These are phyloP conservation scores for Fusarium circinatum DNA, from an alignment of 2,329 filamentous ascomycete species.

Conservation along the genomic window DNA sequence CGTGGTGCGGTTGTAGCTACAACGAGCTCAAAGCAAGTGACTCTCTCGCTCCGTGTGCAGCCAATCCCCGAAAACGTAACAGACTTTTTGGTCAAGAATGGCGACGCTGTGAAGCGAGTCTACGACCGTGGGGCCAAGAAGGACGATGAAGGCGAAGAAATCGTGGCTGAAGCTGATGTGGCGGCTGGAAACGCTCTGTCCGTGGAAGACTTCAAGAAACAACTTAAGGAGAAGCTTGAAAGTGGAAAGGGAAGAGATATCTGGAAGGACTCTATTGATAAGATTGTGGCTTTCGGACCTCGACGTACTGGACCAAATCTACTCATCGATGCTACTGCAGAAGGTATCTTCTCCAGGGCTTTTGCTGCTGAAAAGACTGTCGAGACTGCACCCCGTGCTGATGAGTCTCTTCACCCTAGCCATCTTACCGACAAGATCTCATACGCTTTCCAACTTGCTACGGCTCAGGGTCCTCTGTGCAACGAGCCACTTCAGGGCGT, in stretches of 20 bases:
- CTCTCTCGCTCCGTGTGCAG: constrained; percentile 77
- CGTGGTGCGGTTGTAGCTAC: constrained; percentile 80
- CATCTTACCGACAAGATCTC: constrained; percentile 90
- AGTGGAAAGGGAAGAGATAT: constrained; percentile 76
- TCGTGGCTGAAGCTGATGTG: constrained; percentile 67
- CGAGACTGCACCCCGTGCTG: constrained; percentile 52
- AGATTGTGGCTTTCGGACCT: constrained; percentile 91
- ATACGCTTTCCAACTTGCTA: constrained; percentile 94
- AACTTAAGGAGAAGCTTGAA: constrained; percentile 76
- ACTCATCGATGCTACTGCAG: constrained; percentile 82
- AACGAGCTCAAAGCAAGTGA: constrained; percentile 88
- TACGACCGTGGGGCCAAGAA: constrained; percentile 71
- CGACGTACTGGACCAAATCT: constrained; percentile 87
- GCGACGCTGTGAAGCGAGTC: constrained; percentile 79
- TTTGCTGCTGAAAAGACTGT: constrained; percentile 57
- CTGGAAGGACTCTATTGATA: constrained; percentile 81
- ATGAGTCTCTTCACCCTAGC: constrained; percentile 65
- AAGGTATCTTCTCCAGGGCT: constrained; percentile 77
- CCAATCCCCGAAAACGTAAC: constrained; percentile 83
- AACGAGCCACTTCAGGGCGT: constrained; percentile 93
- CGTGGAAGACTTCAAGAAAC: constrained; percentile 78
- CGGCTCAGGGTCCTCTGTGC: constrained; percentile 88
- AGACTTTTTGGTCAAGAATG: constrained; percentile 85
- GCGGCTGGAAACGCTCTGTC: constrained; percentile 72
- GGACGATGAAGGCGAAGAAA: constrained; percentile 52